Evolutionary conservation across 768 basidiomycete genomes (phyloP).

Genomic region (Amylocystis lapponica): DNA sequence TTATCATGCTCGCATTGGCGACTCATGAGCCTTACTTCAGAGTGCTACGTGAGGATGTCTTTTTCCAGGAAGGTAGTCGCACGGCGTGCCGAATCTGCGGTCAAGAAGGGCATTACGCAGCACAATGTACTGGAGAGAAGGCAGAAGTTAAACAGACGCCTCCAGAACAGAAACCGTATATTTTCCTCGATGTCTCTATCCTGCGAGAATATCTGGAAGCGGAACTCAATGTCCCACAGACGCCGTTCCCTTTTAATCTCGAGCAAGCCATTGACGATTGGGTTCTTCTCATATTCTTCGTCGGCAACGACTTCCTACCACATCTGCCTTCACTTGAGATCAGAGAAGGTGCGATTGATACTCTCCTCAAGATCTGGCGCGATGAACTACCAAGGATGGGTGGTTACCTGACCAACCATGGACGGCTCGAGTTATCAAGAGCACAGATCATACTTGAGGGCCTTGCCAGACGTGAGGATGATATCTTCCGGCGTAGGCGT

Average conservation of each 20-base stretch:
- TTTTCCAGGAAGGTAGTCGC: constrained; percentile 72
- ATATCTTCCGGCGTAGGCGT: constrained; percentile 87
- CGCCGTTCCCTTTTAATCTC: constrained; percentile 82
- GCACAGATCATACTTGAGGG: constrained; percentile 95
- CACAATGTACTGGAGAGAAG: constrained; percentile 84
- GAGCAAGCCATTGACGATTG: constrained; percentile 99
- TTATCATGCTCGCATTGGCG: constrained; percentile 97
- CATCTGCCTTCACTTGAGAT: constrained; percentile 98
- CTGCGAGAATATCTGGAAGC: constrained; percentile 97
- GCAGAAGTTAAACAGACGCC: constrained; percentile 61
- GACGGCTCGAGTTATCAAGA: constrained; percentile 76
- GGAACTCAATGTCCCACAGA: constrained; percentile 79
- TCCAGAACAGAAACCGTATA: constrained; percentile 90
- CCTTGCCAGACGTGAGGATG: constrained; percentile 90
- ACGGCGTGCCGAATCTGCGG: constrained; percentile 89
- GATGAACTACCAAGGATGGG: constrained; percentile 92
- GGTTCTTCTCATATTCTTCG: constrained; percentile 99
- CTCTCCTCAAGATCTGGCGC: constrained; percentile 93
- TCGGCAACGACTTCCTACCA: constrained; percentile 98
- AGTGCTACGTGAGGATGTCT: constrained; percentile 97
- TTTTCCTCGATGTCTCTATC: constrained; percentile 95
- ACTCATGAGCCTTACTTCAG: constrained; percentile 99
- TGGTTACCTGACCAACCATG: constrained; percentile 93
- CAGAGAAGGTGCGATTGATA: constrained; percentile 98
- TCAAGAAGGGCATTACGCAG: constrained; percentile 91